Evolutionary conservation across 345 rosid species (phyloP).

Genomic region (Sonneratia alba): DNA sequence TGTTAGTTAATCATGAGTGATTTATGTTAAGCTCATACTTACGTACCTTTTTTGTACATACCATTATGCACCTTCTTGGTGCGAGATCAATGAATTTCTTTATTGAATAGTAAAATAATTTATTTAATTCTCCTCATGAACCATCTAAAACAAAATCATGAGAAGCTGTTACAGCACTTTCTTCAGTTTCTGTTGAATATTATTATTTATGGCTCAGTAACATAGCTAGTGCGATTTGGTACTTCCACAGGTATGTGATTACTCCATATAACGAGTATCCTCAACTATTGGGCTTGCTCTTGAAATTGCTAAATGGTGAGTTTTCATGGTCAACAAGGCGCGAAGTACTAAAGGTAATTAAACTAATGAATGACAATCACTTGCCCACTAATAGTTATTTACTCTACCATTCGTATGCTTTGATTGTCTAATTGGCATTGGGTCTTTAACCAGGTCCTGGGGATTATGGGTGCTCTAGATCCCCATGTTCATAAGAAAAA

Average conservation of each 20-base stretch:
- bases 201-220: neutral
- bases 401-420: conserved; percentile 11
- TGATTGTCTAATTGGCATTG: conserved; percentile 1
- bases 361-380: neutral
- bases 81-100: too few relatives aligned
- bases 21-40: too few relatives aligned
- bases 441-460: conserved; percentile 63
- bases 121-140: neutral
- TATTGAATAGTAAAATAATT: neutral
- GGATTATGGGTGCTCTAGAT: conserved; percentile 98
- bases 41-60: too few relatives aligned
- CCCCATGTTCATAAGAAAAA: conserved; percentile 88
- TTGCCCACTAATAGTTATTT: neutral
- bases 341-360: conserved; percentile 87
- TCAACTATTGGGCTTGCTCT: conserved; percentile 78
- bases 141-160: neutral
- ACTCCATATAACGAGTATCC: conserved; percentile 94
- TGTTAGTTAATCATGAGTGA: too few relatives aligned
- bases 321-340: conserved; percentile 91
- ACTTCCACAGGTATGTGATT: conserved; percentile 67
- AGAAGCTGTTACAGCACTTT: neutral
- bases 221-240: neutral
- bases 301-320: conserved; percentile 95
- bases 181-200: neutral
- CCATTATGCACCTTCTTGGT: too few relatives aligned